These are phyloP conservation scores for Penicillium bovifimosum DNA, from an alignment of 495 filamentous ascomycete genomes.

Conservation along the genomic window DNA sequence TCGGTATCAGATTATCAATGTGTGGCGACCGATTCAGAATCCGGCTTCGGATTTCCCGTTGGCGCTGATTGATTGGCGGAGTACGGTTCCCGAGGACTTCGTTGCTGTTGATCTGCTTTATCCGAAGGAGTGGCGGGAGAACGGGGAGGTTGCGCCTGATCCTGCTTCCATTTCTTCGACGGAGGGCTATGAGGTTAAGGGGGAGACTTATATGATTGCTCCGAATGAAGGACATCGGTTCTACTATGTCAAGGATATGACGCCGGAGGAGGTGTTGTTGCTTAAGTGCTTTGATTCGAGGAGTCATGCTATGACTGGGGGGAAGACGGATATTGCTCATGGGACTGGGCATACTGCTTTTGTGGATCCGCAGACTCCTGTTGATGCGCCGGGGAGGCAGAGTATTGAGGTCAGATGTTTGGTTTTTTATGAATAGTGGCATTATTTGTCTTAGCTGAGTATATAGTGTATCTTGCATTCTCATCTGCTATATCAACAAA, in stretches of 20 bases:
- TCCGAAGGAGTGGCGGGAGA: slow-evolving; percentile 62
- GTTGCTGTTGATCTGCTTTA: slow-evolving; percentile 70
- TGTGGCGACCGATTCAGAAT: slow-evolving; percentile 76
- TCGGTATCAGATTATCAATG: slow-evolving; percentile 78
- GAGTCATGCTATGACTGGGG: slow-evolving; percentile 22
- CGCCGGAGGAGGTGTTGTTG: slow-evolving; percentile 62
- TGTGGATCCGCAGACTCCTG: slow-evolving; percentile 59
- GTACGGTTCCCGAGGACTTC: slow-evolving; percentile 57
- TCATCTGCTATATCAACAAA: no score
- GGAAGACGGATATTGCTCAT: slow-evolving; percentile 47
- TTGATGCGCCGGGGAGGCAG: slow-evolving; percentile 55
- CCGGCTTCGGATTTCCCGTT: slow-evolving; percentile 65
- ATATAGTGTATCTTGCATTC: background rate
- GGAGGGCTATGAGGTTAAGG: slow-evolving; percentile 48
- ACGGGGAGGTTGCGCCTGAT: slow-evolving; percentile 59
- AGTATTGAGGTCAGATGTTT: slow-evolving; percentile 84
- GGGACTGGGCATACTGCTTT: slow-evolving; percentile 79
- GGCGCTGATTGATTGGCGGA: slow-evolving; percentile 59
- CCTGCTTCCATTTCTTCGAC: slow-evolving; percentile 62
- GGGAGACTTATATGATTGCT: slow-evolving; percentile 9
- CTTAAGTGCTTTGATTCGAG: slow-evolving; percentile 76
- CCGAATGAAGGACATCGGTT: slow-evolving; percentile 10
- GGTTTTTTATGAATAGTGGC: slow-evolving; percentile 49
- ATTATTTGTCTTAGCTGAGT: no score
- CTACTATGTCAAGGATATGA: slow-evolving; percentile 11